Percentiles rank a stretch among this genome's conserved stretches.
Evolutionary conservation across 257 asterid genomes (phyloP).

Genomic region (Pogostemon cablin): DNA sequence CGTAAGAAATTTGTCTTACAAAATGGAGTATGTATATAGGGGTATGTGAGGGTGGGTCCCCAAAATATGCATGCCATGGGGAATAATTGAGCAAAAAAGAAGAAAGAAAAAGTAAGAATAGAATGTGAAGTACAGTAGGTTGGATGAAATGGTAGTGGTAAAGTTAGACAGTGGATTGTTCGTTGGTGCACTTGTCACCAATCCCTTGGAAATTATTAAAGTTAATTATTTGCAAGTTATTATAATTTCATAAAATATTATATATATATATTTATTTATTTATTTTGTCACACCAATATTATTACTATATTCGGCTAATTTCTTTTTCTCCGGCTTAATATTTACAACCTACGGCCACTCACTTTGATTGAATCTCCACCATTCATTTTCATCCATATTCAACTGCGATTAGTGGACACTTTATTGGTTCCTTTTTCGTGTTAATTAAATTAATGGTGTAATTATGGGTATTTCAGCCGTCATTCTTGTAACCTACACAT

Average conservation of each 20-base stretch:
- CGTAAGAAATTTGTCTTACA: neutral
- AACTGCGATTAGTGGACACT: too few relatives aligned
- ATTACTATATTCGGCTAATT: too few relatives aligned
- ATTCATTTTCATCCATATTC: constrained; percentile 15
- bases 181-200: constrained; percentile 49
- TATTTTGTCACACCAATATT: neutral
- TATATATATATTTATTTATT: constrained; percentile 34
- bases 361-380: constrained; percentile 4
- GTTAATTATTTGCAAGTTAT: constrained; percentile 17
- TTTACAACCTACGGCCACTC: neutral
- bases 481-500: too few relatives aligned
- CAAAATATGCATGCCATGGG: constrained; percentile 28
- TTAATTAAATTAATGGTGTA: too few relatives aligned
- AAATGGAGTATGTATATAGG: neutral
- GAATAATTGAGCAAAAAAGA: neutral
- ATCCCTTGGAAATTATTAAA: constrained; percentile 31
- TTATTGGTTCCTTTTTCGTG: too few relatives aligned
- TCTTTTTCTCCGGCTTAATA: neutral
- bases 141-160: constrained; percentile 46
- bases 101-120: neutral
- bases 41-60: constrained; percentile 29
- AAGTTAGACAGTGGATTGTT: constrained; percentile 54
- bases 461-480: too few relatives aligned
- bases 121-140: constrained; percentile 24
- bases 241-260: too few relatives aligned